Evolutionary conservation across 257 asterid species (phyloP).

Genomic region (Primulina tabacum): DNA sequence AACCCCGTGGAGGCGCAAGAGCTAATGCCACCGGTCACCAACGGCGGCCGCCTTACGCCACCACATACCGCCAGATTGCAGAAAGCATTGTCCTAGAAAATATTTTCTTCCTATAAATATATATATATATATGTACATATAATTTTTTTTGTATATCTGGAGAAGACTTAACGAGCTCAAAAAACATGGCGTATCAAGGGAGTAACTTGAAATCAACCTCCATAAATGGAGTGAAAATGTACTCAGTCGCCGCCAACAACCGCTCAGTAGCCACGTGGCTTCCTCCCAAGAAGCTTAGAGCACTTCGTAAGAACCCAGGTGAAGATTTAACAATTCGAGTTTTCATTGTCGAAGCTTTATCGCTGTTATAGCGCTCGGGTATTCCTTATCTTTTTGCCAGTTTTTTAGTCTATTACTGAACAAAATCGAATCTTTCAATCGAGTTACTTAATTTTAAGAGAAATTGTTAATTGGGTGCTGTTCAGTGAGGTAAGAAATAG

Average conservation of each 20-base stretch:
- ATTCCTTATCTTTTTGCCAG: neutral
- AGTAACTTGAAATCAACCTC: constrained; percentile 83
- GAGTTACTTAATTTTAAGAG: neutral
- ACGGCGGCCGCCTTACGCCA: too few relatives aligned
- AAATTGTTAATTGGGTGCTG: too few relatives aligned
- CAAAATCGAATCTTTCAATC: neutral
- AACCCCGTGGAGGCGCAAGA: too few relatives aligned
- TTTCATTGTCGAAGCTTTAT: neutral
- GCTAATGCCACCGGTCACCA: too few relatives aligned
- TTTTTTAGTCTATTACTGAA: neutral
- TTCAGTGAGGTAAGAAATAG: neutral
- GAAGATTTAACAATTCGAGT: neutral
- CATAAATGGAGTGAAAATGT: constrained; percentile 85
- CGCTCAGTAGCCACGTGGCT: constrained; percentile 79
- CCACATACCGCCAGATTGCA: too few relatives aligned
- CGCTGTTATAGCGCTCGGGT: neutral
- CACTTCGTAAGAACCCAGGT: constrained; percentile 83
- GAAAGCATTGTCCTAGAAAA: too few relatives aligned
- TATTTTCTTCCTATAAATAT: too few relatives aligned
- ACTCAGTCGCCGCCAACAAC: constrained; percentile 61
- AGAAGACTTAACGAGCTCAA: constrained; percentile 20
- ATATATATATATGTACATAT: too few relatives aligned
- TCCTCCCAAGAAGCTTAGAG: constrained; percentile 78
- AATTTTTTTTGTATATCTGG: too few relatives aligned
- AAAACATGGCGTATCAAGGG: constrained; percentile 68